phyloP scores from a whole-genome alignment of 768 basidiomycete species.

The Ramaria sp. region DNA sequence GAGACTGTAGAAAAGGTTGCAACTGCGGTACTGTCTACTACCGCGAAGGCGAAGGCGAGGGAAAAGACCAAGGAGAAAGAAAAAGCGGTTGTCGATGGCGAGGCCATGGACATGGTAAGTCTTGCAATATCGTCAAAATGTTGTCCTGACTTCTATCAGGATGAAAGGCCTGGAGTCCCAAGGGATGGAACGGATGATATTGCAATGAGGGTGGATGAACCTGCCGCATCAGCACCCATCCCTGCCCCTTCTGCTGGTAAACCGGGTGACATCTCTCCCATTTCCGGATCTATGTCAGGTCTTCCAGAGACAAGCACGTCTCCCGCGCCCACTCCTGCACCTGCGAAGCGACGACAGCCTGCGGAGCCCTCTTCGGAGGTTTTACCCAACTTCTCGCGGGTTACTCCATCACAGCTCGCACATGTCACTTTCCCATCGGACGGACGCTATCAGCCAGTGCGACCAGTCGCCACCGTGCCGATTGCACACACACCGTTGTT shows the following conservation, averaged over 20 bases:
- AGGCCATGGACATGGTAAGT: constrained; percentile 74
- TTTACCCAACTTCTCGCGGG: constrained; percentile 82
- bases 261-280: constrained; percentile 47
- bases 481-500: constrained; percentile 11
- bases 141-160: constrained; percentile 23
- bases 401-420: constrained; percentile 81
- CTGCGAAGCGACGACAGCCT: constrained; percentile 28
- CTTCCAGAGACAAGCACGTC: constrained; percentile 25
- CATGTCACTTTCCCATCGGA: constrained; percentile 74
- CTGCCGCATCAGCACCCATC: constrained; percentile 19
- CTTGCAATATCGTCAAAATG: neutral
- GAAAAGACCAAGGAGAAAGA: constrained; percentile 62
- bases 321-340: constrained; percentile 24
- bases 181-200: constrained; percentile 52
- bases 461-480: constrained; percentile 50
- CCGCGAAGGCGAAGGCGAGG: constrained; percentile 91
- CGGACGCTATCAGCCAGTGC: constrained; percentile 80
- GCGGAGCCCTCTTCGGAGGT: constrained; percentile 67
- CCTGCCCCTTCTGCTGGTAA: constrained; percentile 18
- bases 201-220: constrained; percentile 66
- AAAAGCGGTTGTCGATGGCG: constrained; percentile 68
- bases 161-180: constrained; percentile 43
- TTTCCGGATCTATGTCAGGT: constrained; percentile 41
- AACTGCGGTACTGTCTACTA: constrained; percentile 92
- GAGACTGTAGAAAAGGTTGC: constrained; percentile 88